Percentiles rank a stretch among this genome's conserved stretches.
Evolutionary conservation across 179 eudicot genomes (phyloP).

Genomic region (Heliamphora pulchella): DNA sequence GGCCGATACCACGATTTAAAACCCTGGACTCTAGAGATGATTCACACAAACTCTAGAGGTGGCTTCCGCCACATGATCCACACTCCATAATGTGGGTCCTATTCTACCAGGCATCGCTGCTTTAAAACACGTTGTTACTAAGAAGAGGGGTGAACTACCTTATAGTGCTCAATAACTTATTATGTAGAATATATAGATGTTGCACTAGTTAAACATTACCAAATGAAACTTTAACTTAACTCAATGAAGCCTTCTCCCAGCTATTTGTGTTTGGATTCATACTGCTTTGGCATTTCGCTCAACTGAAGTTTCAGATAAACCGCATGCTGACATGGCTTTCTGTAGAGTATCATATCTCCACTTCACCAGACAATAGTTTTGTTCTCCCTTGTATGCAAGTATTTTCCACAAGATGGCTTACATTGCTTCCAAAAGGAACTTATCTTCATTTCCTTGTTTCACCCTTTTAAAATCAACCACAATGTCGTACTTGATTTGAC

Average conservation of each 20-base stretch:
- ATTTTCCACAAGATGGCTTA: neutral
- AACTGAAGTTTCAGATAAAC: neutral
- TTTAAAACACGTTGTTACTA: too few relatives aligned
- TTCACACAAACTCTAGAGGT: too few relatives aligned
- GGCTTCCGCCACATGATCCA: too few relatives aligned
- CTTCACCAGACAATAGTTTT: neutral
- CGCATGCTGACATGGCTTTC: neutral
- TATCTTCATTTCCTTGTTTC: neutral
- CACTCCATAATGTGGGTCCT: too few relatives aligned
- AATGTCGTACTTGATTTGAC: too few relatives aligned
- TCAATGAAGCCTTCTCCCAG: constrained; percentile 4
- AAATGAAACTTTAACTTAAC: neutral
- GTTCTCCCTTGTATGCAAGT: neutral
- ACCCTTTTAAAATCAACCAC: neutral
- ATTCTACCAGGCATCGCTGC: too few relatives aligned
- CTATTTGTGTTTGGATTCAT: neutral
- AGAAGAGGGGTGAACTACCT: too few relatives aligned
- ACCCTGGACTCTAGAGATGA: too few relatives aligned
- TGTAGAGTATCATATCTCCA: neutral
- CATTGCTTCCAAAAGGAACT: neutral
- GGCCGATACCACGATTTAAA: too few relatives aligned
- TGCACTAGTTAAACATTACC: neutral
- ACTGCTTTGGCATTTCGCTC: neutral
- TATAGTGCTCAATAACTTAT: neutral
- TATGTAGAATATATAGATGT: neutral